Evolutionary conservation across 2,329 filamentous ascomycete genomes (phyloP), one percentile per base, ranked within the genome.

Genomic region (Curvularia sp.): DNA sequence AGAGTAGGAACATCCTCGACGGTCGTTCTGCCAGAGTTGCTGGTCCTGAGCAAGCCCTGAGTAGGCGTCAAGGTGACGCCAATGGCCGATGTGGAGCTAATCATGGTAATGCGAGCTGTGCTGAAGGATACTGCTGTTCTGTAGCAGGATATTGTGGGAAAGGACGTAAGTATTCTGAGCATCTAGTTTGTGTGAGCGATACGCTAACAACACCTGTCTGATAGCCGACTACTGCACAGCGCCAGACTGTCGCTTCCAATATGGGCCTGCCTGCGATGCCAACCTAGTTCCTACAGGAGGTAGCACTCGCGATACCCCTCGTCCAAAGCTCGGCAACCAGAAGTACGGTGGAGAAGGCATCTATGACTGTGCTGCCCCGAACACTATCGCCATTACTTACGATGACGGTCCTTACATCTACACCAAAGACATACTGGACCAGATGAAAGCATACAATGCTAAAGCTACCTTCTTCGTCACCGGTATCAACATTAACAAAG

Each of bases 401-500:
- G 87, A 90, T 66, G 88, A 90, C 68, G 88, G 88, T 0, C 88
- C 87, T 19, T 75, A 85, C 62, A 77, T 81, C 34, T 89, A 87
- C 72, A 90, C 88, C 0, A 77, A 78, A 30, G 81, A 85, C 53
- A 80, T 90, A 7, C 80, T 90, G 7, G 83, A 89, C 67, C 79
- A 86, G 53, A 80, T 90, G 27, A 77, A 76, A 18, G 85, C 47
- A 8, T 59, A 88, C 63, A 77, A 81, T n/a, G 86, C 85, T 23
- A 88, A 85, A 62, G 88, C 86, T 0, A 90, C 88, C 0, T 90
- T 91, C 74, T 90, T 89, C 70, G 78, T 89, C 55, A 86, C 83
- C 5, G 84, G 84, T 9, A 84, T 80, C 71, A 86, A 85, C 71
- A 75, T 82, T 13, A 79, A 79, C 56, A 86, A 86, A 72, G 83